Evolutionary conservation across 352 stramenopile genomes (phyloP).

Genomic region (Globisporangium middletonii): DNA sequence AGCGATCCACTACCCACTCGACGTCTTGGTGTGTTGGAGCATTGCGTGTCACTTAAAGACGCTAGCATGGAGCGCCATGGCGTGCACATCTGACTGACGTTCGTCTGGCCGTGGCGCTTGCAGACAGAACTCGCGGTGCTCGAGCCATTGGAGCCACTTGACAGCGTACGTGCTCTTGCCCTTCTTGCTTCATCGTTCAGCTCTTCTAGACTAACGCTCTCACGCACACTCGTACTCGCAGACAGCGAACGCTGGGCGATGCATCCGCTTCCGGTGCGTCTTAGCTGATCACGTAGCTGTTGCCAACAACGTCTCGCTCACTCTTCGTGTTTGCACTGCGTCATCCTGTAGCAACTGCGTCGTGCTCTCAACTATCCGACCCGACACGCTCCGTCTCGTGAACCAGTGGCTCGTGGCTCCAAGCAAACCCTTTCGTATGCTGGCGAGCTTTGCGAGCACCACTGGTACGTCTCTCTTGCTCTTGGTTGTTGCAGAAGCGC

Average conservation of each 20-base stretch:
- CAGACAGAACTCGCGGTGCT: conserved; percentile 21
- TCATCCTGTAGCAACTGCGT: conserved; percentile 21
- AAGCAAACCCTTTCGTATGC: background rate
- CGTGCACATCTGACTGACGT: background rate
- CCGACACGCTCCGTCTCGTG: conserved; percentile 22
- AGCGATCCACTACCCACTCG: conserved; percentile 34
- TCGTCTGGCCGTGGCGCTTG: background rate
- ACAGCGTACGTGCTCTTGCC: background rate
- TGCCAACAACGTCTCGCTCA: background rate
- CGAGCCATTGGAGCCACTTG: conserved; percentile 1
- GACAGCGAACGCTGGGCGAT: conserved; percentile 7
- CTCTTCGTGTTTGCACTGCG: background rate
- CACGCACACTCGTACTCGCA: background rate
- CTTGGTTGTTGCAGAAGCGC: background rate
- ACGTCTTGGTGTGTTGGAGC: conserved; percentile 25
- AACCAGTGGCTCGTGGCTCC: conserved; percentile 29
- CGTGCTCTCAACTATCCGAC: conserved; percentile 24
- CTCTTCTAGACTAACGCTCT: background rate
- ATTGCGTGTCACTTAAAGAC: background rate
- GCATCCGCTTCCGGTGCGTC: conserved; percentile 11
- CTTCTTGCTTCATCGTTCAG: background rate
- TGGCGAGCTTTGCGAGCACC: conserved; percentile 5
- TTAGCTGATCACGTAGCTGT: background rate
- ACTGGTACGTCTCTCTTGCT: conserved; percentile 1
- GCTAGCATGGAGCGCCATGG: background rate